phyloP scores from a whole-genome alignment of 305 asterid genomes.

The Coffea humblotiana region DNA sequence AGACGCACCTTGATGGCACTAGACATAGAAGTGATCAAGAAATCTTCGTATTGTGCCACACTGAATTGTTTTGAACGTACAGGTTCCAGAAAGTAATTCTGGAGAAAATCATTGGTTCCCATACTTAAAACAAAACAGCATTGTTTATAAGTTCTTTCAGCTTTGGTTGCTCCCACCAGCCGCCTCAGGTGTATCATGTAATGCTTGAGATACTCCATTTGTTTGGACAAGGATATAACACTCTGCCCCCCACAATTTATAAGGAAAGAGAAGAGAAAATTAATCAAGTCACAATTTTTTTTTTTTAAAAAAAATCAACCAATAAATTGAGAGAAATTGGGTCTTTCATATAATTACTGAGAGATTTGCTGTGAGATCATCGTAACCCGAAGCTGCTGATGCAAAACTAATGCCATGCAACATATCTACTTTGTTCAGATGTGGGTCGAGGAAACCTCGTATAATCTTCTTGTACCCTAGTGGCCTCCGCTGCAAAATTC shows the following conservation, averaged over 20 bases:
- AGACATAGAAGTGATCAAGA: conserved; percentile 36
- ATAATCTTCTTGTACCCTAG: conserved; percentile 32
- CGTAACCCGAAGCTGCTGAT: conserved; percentile 51
- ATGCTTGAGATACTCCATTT: conserved; percentile 37
- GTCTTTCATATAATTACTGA: conserved; percentile 19
- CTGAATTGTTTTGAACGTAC: conserved; percentile 36
- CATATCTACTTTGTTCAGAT: conserved; percentile 30
- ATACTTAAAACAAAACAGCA: conserved; percentile 33
- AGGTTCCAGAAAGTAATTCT: conserved; percentile 36
- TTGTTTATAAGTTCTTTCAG: conserved; percentile 26
- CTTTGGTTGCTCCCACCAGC: conserved; percentile 32
- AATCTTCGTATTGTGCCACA: conserved; percentile 25
- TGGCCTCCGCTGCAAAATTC: conserved; percentile 39
- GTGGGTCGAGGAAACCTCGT: conserved; percentile 45
- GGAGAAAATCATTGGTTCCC: conserved; percentile 40
- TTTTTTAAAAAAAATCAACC: not conserved
- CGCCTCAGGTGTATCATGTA: conserved; percentile 36
- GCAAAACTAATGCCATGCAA: conserved; percentile 52
- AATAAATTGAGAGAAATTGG: not conserved
- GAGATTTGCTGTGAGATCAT: conserved; percentile 43
- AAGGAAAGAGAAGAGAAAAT: not conserved
- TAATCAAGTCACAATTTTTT: not conserved
- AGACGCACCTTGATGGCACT: conserved; percentile 35
- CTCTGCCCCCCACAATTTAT: conserved; percentile 23
- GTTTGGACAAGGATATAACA: conserved; percentile 39